Percentiles rank a stretch among this genome's conserved stretches.
These are phyloP conservation scores for Pyrenochaeta sp. DNA, from an alignment of 2,329 filamentous ascomycete species.

Conservation along the genomic window DNA sequence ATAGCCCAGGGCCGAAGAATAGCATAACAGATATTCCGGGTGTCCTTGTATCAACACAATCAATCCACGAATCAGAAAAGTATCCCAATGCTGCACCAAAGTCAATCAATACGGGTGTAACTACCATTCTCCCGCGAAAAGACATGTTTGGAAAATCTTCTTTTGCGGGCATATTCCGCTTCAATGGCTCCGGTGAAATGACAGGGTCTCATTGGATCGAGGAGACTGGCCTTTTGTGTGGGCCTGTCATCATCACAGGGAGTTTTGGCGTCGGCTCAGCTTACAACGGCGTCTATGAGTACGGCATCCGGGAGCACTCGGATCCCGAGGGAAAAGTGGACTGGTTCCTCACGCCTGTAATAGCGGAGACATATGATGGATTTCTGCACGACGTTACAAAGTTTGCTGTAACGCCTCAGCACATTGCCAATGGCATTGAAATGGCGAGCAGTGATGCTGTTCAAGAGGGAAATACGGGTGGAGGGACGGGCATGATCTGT, in stretches of 20 bases:
- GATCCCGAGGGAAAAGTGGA: constrained; percentile 55
- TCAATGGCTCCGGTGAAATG: constrained; percentile 71
- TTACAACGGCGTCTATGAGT: constrained; percentile 67
- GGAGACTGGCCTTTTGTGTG: constrained; percentile 67
- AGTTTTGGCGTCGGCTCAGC: constrained; percentile 66
- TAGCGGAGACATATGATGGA: constrained; percentile 71
- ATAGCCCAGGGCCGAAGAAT: constrained; percentile 52
- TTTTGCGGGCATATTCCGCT: constrained; percentile 62
- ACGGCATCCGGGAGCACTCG: constrained; percentile 59
- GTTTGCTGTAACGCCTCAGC: constrained; percentile 63
- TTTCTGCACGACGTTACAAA: constrained; percentile 66
- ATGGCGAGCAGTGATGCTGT: constrained; percentile 62
- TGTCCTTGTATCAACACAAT: constrained; percentile 53
- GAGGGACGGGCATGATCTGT: constrained; percentile 74
- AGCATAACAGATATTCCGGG: constrained; percentile 56
- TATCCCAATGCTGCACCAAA: constrained; percentile 36
- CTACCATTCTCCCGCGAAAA: constrained; percentile 54
- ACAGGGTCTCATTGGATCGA: constrained; percentile 69
- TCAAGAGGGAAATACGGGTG: constrained; percentile 69
- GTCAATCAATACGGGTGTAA: constrained; percentile 55
- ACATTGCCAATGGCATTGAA: constrained; percentile 64
- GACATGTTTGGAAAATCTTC: constrained; percentile 53
- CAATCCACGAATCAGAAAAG: constrained; percentile 42
- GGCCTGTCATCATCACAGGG: constrained; percentile 69
- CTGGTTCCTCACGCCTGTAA: constrained; percentile 65